Evolutionary conservation across 345 rosid genomes (phyloP), one percentile per base, ranked within the genome.

Genomic region (Corchorus olitorius): DNA sequence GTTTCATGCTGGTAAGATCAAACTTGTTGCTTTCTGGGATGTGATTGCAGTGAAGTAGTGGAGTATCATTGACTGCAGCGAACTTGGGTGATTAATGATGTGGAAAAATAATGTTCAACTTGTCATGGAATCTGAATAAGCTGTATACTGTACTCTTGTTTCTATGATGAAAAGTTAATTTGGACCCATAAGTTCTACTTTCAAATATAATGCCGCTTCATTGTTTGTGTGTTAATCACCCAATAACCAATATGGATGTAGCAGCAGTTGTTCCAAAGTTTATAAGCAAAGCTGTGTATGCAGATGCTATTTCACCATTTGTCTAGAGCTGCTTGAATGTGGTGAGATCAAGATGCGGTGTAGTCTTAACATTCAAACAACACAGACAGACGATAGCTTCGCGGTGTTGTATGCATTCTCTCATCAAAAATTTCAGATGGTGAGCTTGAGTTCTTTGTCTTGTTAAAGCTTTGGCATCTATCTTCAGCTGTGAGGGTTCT

Each of bases 1-100:
- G 80, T 62, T 69, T 74, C 33, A 49, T 60, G 22, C 6, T 20
- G 6, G 68, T 61, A 61, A 74, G 49, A 64, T 34, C 17, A 27
- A 16, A 69, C 41, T 69, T 17, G 22, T 34, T 52, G n/a, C 73
- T 20, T 41, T 45, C 15, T 19, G 33, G 16, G 33, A 4, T 66
- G 11, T 4, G 1, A 61, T 61, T 34, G 65, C 65, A 14, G 41
- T 61, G 41, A 39, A 27, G n/a, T 61, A 8, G 65, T 34, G 33
- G 65, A 61, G 41, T 2, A 13, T 33, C 17, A 33, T 33, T 33
- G n/a, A 33, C 41, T 33, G 39, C 65, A 34, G 43, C n/a, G 6
- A 22, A 33, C n/a, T 27, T 2, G 4, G 10, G 33, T 33, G 41
- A 5, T n/a, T 14, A 33, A 33, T 61, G 41, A 61, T 61, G 27